phyloP scores from a whole-genome alignment of 2,329 filamentous ascomycete genomes.

The Ceratocystis destructans region DNA sequence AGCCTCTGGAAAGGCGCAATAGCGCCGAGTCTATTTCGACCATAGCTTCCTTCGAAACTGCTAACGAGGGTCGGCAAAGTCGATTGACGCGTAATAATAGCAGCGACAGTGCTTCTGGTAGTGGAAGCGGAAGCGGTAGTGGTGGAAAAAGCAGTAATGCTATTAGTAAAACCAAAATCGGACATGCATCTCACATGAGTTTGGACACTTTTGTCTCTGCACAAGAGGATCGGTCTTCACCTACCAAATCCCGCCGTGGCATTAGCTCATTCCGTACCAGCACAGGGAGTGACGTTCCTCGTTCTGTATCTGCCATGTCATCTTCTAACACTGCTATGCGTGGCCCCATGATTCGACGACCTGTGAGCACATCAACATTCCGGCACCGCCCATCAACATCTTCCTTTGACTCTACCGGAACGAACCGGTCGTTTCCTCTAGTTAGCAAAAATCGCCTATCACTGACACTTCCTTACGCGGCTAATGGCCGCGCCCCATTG shows the following conservation, averaged over 20 bases:
- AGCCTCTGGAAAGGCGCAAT: conserved; percentile 27
- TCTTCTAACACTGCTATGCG: conserved; percentile 14
- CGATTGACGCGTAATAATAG: conserved; percentile 27
- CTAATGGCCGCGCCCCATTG: conserved; percentile 6
- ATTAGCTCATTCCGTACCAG: conserved; percentile 11
- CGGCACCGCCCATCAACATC: conserved; percentile 43
- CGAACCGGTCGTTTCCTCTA: conserved; percentile 48
- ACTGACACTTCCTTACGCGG: conserved; percentile 9
- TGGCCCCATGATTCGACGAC: conserved; percentile 29
- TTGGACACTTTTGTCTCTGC: conserved; percentile 23
- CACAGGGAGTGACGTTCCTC: conserved; percentile 12
- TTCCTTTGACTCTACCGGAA: conserved; percentile 44
- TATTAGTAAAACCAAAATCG: neutral
- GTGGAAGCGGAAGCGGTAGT: conserved; percentile 17
- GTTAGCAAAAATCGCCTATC: conserved; percentile 35
- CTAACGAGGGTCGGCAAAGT: conserved; percentile 36
- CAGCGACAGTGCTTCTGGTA: conserved; percentile 17
- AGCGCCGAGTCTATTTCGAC: conserved; percentile 40
- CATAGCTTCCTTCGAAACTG: conserved; percentile 43
- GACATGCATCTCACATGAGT: conserved; percentile 20
- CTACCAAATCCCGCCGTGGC: conserved; percentile 9
- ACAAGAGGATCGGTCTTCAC: conserved; percentile 20
- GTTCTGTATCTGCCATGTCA: conserved; percentile 17
- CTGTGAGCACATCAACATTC: conserved; percentile 28
- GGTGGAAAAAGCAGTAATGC: neutral